Evolutionary conservation across 148 eudicot species (phyloP).

Genomic region (Gaultheria prostrata): DNA sequence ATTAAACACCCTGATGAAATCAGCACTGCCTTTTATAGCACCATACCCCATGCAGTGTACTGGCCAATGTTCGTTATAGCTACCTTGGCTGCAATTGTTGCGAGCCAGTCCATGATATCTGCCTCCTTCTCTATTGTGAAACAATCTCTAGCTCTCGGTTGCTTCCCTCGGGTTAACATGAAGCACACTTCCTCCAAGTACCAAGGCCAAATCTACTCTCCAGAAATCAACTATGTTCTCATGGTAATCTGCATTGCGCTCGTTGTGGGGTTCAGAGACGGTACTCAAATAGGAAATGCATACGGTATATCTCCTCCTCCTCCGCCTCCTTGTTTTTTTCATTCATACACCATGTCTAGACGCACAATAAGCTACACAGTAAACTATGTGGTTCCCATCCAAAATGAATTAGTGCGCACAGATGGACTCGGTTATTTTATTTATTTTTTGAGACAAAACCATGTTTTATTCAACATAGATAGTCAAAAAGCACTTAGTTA

Average conservation of each 20-base stretch:
- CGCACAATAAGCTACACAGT: neutral
- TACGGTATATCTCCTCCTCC: constrained; percentile 26
- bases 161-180: constrained; percentile 49
- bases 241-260: constrained; percentile 39
- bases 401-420: too few relatives aligned
- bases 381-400: neutral
- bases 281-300: constrained; percentile 38
- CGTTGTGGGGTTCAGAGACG: constrained; percentile 31
- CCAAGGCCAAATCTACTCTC: constrained; percentile 45
- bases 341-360: too few relatives aligned
- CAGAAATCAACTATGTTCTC: constrained; percentile 41
- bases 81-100: constrained; percentile 38
- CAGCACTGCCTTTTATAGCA: neutral
- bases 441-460: too few relatives aligned
- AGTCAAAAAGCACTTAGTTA: too few relatives aligned
- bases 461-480: too few relatives aligned
- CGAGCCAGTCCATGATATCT: constrained; percentile 52
- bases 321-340: neutral
- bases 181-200: constrained; percentile 45
- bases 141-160: constrained; percentile 47
- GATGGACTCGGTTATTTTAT: too few relatives aligned
- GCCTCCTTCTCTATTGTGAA: constrained; percentile 44
- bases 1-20: neutral
- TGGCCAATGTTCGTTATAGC: constrained; percentile 56
- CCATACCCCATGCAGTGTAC: constrained; percentile 31